Base-by-base conservation (phyloP, 768 basidiomycete genomes). In the Chalciporus sphaerocephalus region DNA sequence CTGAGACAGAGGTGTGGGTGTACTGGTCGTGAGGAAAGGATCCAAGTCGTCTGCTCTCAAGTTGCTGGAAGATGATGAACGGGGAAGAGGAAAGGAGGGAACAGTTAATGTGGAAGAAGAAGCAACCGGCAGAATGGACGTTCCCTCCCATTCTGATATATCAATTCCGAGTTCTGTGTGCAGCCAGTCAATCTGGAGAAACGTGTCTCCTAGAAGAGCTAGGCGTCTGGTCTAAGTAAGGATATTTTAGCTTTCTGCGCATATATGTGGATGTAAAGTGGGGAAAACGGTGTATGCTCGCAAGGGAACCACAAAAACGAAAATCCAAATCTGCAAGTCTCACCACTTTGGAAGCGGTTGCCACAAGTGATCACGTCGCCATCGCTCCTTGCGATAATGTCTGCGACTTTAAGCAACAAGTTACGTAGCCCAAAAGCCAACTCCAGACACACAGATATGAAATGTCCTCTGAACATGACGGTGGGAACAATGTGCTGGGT, bases 151-250 rank as follows among this genome's bases (percentile, higher is more conserved):
- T 4, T 75, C 68, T 15, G 85, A 85, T 24, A 83, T 74, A 3
- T 74, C 46, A 27, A 92, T 78, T 20, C 88, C 92, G 5, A 97
- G 79, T 60, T 95, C 91, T 21, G 79, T 75, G 54, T 91, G 79
- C 13, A 94, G 68, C 79, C 83, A 87, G 60, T 92, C 87, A 25
- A 93, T 83, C 44, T 92, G 86, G 10, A 81, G 65, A 51, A 92
- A 80, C 24, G 78, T 73, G 8, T 69, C 67, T 6, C 81, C 79
- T 18, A 92, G 70, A 42, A 83, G 74, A 39, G 73, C 69, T 25
- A 87, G 72, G 21, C 89, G 82, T 59, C 85, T 87, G 21, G 74
- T 67, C 87, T 90, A 49, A 6, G 38, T 34, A n/a, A 34, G 28
- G 28, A 38, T 11, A 5, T 10, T 44, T 47, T 36, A 48, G 40